Evolutionary conservation across 305 asterid species (phyloP).

Genomic region (Nicotiana rustica): DNA sequence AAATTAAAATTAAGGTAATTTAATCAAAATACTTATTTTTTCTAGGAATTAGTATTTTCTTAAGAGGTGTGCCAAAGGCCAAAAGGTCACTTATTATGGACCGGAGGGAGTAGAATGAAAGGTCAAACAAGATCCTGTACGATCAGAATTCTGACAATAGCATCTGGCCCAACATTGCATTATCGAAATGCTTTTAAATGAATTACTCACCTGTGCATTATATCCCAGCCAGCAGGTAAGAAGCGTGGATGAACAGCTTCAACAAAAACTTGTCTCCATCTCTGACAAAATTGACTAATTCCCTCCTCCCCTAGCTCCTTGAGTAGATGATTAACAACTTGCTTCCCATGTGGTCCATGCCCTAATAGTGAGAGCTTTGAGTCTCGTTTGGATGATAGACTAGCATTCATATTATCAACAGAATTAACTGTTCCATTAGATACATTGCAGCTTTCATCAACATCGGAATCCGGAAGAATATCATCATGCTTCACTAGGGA

Average conservation of each 20-base stretch:
- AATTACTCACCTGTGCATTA: slow-evolving; percentile 78
- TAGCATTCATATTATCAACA: slow-evolving; percentile 39
- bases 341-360: slow-evolving; percentile 97
- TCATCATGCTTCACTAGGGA: slow-evolving; percentile 27
- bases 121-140: too few species aligned
- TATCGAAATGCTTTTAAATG: neutral
- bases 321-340: slow-evolving; percentile 68
- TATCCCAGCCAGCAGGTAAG: slow-evolving; percentile 98
- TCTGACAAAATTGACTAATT: slow-evolving; percentile 83
- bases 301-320: slow-evolving; percentile 86
- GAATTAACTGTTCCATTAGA: slow-evolving; percentile 39
- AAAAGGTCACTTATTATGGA: too few species aligned
- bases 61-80: too few species aligned
- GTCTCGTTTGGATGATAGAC: slow-evolving; percentile 48
- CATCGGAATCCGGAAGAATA: slow-evolving; percentile 38
- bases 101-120: too few species aligned
- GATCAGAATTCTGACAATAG: too few species aligned
- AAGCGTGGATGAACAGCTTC: slow-evolving; percentile 90
- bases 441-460: slow-evolving; percentile 42
- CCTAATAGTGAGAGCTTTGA: slow-evolving; percentile 77
- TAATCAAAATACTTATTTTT: too few species aligned
- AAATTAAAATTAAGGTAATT: too few species aligned
- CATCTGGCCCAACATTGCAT: too few species aligned
- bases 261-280: slow-evolving; percentile 91
- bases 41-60: too few species aligned